Conservation (phyloP, 495 filamentous ascomycete species). For the Achaetomiella virescens region DNA sequence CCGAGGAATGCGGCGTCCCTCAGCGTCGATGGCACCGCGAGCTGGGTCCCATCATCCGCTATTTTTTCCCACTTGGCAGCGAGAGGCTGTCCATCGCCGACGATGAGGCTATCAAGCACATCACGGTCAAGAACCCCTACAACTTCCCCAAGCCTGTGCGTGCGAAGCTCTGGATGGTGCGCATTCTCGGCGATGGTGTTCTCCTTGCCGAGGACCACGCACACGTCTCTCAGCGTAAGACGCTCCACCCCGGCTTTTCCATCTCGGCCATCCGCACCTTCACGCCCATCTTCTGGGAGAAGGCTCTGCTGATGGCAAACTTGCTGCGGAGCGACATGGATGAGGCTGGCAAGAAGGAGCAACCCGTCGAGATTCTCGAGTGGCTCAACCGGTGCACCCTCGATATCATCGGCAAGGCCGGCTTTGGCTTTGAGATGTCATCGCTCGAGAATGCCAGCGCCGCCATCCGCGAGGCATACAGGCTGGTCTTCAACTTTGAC, state of each 20-base stretch:
- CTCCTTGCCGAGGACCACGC: conserved; percentile 43
- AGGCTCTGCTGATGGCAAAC: conserved; percentile 39
- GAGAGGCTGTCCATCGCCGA: conserved; percentile 25
- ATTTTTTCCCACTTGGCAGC: conserved; percentile 24
- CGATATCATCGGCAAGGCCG: conserved; percentile 48
- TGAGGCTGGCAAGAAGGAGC: conserved; percentile 19
- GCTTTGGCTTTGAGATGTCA: conserved; percentile 43
- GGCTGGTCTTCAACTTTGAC: conserved; percentile 41
- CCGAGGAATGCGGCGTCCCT: conserved; percentile 23
- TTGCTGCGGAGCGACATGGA: conserved; percentile 38
- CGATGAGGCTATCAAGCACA: conserved; percentile 36
- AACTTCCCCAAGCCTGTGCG: conserved; percentile 48
- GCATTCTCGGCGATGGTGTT: conserved; percentile 44
- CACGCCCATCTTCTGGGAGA: conserved; percentile 47
- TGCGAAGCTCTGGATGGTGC: conserved; percentile 45
- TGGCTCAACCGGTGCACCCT: conserved; percentile 46
- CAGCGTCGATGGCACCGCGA: conserved; percentile 26
- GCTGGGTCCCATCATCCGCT: conserved; percentile 23
- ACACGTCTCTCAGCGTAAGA: conserved; percentile 42
- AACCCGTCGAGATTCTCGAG: conserved; percentile 39
- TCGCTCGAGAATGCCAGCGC: conserved; percentile 37
- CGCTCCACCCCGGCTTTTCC: conserved; percentile 42
- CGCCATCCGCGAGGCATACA: conserved; percentile 41
- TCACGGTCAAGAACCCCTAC: conserved; percentile 48
- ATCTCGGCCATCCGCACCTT: conserved; percentile 40